Base-by-base conservation (phyloP, 192 early-diverging fungal genomes). In the Gonapodya sp. region DNA sequence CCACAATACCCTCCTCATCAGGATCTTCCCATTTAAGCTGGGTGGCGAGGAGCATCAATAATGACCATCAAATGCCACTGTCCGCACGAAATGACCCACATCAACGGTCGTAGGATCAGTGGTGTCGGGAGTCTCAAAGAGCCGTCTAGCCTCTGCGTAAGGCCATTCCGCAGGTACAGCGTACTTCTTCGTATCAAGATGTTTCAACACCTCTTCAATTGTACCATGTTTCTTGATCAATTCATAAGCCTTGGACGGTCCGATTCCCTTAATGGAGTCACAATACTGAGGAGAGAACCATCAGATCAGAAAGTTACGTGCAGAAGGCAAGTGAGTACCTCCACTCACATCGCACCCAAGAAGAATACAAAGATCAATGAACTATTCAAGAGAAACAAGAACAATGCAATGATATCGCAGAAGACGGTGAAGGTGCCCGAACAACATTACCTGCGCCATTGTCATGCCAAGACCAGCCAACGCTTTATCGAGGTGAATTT, bases 281-380 rank as follows among this genome's bases (percentile, higher is more conserved):
- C 94, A 95, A 86, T 99, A 99, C 84, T 64, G 24, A 64, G 24
- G 24, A 64, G 8, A 24, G 24, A 64, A n/a, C n/a, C n/a, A n/a
- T n/a, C n/a, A n/a, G n/a, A n/a, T n/a, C n/a, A n/a, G n/a, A n/a
- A n/a, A n/a, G n/a, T n/a, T n/a, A n/a, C n/a, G n/a, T 64, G 8
- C 46, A 64, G 24, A 64, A 16, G 8, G 46, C 8, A 64, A 64
- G 24, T 16, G 46, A 24, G 8, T 8, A 16, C 8, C 24, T 64
- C 8, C 46, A 24, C 46, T 64, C 24, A 64, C 46, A 64, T 99
- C 97, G 86, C 97, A 99, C 78, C 97, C 97, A 31, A 99, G 87
- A 73, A 99, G 83, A 80, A 99, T 97, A 85, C 96, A 98, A 74
- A 99, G 84, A 82, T 99, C 97, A n/a, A 97, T 95, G 80, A 99